phyloP scores from a whole-genome alignment of 768 basidiomycete species.

The Leccinum sublutescens region DNA sequence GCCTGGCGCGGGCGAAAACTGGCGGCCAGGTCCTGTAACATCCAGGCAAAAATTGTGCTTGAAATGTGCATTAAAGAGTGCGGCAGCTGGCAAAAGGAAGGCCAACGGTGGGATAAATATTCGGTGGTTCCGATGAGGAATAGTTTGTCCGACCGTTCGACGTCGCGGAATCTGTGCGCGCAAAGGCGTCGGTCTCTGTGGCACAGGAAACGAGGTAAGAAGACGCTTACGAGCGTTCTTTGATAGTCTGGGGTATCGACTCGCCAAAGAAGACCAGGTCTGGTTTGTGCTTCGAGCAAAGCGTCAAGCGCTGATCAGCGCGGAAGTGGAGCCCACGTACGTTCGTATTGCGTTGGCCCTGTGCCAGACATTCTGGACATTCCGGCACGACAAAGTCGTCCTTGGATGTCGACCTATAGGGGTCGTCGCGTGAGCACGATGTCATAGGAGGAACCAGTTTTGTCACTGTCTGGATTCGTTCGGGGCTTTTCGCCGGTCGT shows the following conservation, averaged over 20 bases:
- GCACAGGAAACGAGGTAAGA: background rate
- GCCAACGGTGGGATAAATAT: too few relatives aligned
- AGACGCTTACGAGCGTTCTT: conserved; percentile 64
- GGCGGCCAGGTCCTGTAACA: too few relatives aligned
- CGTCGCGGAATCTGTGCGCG: conserved; percentile 47
- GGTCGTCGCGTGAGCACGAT: background rate
- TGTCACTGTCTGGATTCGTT: conserved; percentile 91
- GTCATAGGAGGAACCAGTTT: background rate
- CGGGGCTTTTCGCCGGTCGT: conserved; percentile 56
- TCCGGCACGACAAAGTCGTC: conserved; percentile 76
- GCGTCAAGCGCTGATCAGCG: conserved; percentile 22
- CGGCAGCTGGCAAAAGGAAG: too few relatives aligned
- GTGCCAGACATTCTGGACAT: conserved; percentile 64
- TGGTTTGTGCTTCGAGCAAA: conserved; percentile 58
- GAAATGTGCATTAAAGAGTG: too few relatives aligned
- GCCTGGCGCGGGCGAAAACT: too few relatives aligned
- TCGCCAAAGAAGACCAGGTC: conserved; percentile 90
- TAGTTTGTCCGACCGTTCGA: conserved; percentile 63
- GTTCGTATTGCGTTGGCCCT: conserved; percentile 56
- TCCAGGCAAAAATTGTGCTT: too few relatives aligned
- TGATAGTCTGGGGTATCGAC: conserved; percentile 65
- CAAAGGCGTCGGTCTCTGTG: background rate
- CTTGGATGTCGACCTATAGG: conserved; percentile 73
- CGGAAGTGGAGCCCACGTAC: conserved; percentile 38
- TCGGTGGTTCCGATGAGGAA: conserved; percentile 83